Conservation (phyloP, 805 yeast species). For the Wickerhamiella sorbophila region DNA sequence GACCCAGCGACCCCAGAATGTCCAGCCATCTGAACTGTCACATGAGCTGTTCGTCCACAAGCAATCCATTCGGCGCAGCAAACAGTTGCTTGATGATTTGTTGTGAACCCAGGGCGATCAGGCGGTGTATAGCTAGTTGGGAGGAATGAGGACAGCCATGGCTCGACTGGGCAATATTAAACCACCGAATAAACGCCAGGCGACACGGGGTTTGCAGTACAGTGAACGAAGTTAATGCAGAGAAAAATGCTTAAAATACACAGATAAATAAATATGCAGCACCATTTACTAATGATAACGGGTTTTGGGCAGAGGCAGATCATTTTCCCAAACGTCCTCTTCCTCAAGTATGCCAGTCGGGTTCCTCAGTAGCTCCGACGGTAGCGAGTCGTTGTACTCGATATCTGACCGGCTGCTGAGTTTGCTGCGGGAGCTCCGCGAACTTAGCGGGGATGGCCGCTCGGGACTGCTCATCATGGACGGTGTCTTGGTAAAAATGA, state of each 20-base stretch:
- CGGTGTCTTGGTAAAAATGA: not conserved
- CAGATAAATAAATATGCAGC: too few relatives aligned
- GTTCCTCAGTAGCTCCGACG: not conserved
- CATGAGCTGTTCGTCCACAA: not conserved
- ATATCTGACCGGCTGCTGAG: not conserved
- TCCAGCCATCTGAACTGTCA: constrained; percentile 1
- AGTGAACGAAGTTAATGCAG: not conserved
- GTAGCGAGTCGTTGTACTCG: not conserved
- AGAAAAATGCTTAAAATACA: too few relatives aligned
- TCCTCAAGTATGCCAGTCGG: not conserved
- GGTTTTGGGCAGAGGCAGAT: not conserved
- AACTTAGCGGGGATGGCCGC: not conserved
- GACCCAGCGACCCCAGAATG: constrained; percentile 1
- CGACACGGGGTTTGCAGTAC: not conserved
- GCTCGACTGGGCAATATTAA: not conserved
- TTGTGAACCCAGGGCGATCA: not conserved
- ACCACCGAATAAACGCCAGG: not conserved
- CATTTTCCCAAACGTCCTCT: not conserved
- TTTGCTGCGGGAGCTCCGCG: not conserved
- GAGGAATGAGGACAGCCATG: too few relatives aligned
- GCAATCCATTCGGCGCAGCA: constrained; percentile 1
- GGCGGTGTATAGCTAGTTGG: not conserved
- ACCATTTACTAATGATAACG: not conserved
- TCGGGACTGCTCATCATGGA: not conserved
- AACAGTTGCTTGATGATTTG: too few relatives aligned